Evolutionary conservation across 75 land plant genomes (phyloP).

Genomic region (Sequoiadendron giganteum): DNA sequence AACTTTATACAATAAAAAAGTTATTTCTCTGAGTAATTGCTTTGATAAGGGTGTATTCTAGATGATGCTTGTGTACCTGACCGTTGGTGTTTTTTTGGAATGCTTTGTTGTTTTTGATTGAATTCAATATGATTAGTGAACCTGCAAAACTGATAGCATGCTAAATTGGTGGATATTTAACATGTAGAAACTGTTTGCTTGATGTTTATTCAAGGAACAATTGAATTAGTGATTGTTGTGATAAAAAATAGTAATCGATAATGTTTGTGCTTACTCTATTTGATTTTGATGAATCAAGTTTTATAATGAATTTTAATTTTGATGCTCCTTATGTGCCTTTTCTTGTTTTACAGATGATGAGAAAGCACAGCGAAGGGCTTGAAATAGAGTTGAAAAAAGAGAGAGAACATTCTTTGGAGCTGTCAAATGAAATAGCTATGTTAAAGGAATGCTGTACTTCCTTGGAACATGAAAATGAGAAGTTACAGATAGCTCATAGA

Average conservation of each 20-base stretch:
- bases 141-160: background rate
- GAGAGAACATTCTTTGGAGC: constrained; percentile 1
- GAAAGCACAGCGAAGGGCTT: background rate
- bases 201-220: background rate
- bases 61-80: background rate
- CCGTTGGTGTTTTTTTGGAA: background rate
- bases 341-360: background rate
- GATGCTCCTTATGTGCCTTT: background rate
- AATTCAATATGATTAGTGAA: background rate
- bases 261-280: background rate
- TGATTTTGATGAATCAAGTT: background rate
- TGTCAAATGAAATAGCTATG: background rate
- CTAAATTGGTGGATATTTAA: background rate
- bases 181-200: background rate
- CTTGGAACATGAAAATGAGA: constrained; percentile 1
- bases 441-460: background rate
- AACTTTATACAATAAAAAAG: background rate
- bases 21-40: background rate
- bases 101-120: background rate
- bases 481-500: background rate
- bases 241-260: background rate
- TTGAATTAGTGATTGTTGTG: background rate
- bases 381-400: constrained; percentile 3
- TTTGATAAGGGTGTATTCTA: background rate
- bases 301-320: background rate